A percentile compares a stretch with the other conserved stretches of the same genome.
Evolutionary conservation across 1,284 basidiomycete genomes (phyloP).

Genomic region (Ustilago xerochloae): DNA sequence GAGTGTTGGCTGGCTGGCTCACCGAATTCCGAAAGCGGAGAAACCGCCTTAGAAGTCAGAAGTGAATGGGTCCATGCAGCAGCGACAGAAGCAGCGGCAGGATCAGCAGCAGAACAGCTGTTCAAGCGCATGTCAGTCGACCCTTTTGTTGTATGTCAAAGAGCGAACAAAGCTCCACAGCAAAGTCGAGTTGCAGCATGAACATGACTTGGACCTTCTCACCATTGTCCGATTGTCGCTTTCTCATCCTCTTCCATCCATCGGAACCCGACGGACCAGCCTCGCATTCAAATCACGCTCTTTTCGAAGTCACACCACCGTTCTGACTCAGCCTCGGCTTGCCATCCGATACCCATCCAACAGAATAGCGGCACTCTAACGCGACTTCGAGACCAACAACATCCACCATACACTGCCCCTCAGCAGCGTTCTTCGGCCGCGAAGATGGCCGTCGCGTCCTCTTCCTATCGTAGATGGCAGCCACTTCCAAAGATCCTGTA

Average conservation of each 20-base stretch:
- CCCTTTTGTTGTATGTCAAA: neutral
- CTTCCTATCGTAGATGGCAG: constrained; percentile 54
- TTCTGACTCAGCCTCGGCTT: neutral
- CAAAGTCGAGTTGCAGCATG: too few relatives aligned
- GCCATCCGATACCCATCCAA: neutral
- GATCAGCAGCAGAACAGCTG: too few relatives aligned
- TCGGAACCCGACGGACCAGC: too few relatives aligned
- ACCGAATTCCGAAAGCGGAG: constrained; percentile 17
- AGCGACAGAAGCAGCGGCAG: too few relatives aligned
- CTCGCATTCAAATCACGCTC: too few relatives aligned
- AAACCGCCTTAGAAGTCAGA: neutral
- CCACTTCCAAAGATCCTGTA: constrained; percentile 62
- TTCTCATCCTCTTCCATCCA: neutral
- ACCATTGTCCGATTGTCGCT: neutral
- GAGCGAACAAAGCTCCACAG: neutral
- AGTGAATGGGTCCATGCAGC: constrained; percentile 8
- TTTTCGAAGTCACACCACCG: neutral
- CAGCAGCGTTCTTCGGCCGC: neutral
- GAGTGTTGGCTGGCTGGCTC: neutral
- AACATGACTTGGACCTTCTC: neutral
- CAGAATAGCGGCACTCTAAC: too few relatives aligned
- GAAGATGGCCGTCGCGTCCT: constrained; percentile 21
- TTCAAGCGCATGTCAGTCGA: neutral
- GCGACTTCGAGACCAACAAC: too few relatives aligned
- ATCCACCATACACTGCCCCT: neutral